Base-by-base conservation (phyloP, 2,329 filamentous ascomycete species). In the Hirsutella rhossiliensis region DNA sequence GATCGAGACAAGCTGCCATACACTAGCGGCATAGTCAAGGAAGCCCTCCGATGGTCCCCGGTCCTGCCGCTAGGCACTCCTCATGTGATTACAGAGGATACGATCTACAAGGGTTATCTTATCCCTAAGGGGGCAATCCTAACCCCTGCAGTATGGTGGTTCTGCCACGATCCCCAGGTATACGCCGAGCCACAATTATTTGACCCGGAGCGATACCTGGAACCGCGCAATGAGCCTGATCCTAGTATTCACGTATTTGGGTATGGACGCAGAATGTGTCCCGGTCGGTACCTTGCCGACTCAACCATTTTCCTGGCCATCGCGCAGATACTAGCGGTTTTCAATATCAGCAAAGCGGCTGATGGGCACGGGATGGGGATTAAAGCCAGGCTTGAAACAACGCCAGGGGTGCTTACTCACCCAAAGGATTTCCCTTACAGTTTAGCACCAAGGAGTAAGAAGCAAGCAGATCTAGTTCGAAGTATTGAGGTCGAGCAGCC, bases 111-210 rank as follows among this genome's bases (percentile, higher is more conserved):
- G 2, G 53, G 54, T 0, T 57, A 52, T 20, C 42, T 38, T 0
- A 58, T 63, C 7, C 60, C 61, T 0, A 53, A 56, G 19, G 55
- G 53, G 1, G 45, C 59, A 1, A 39, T 49, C 9, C 37, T 61
- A 4, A 43, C 61, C 4, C 49, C 47, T 3, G 50, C 53, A 0
- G 45, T 54, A 5, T 61, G 56, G 55, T 56, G 51, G 18, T 50
- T 63, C 15, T 73, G 80, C 20, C 82, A 86, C 58, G 82, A 87
- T 53, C 74, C 78, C 2, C 75, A 80, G 29, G 76, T 75, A 2
- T 86, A 87, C 56, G 67, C 75, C 0, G 42, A 61, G 12, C 62
- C 62, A 0, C 46, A 45, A 3, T 11, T 23, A 3, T 67, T 67
- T 18, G 50, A 62, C 15, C 63, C 62, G 0, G 56, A 57, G 1